Base-by-base conservation (phyloP, 2,329 filamentous ascomycete species). In the Diplodia corticola region DNA sequence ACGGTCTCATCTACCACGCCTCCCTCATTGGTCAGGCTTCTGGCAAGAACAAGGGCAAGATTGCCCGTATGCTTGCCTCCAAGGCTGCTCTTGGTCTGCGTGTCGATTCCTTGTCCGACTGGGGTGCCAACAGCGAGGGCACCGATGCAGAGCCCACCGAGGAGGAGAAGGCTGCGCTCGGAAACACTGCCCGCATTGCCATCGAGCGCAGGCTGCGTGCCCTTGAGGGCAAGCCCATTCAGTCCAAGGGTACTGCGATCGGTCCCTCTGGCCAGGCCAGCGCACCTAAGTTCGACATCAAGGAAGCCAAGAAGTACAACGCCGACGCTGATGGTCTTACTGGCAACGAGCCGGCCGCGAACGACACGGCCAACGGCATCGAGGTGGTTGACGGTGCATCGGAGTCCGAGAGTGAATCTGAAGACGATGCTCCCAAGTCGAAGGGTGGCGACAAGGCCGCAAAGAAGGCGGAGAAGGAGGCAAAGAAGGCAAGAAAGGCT, bases 11-110 rank as follows among this genome's bases (percentile, higher is more conserved):
- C 70, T 96, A 79, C 70, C 78, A 80, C 69, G 78, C 78, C 17
- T 79, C 77, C 30, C 87, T 99, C 50, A 95, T 99, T 69, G 95
- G 95, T 51, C 95, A 99, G 82, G 95, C 95, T 33, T 96, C 92
- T 22, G 95, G 95, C 74, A 94, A 92, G 84, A 98, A 98, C 85
- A 99, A 99, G 89, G 95, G 95, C 74, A 99, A 99, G 85, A 97
- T 99, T 76, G 95, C 95, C 49, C 92, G 95, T 86, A 93, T 97
- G 84, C 86, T 99, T 68, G 91, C 95, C 57, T 91, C 94, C 72
- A 98, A 98, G 85, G 89, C 94, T 54, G 92, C 95, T 28, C 87
- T 99, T 60, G 93, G 93, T 84, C 85, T 97, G 57, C 93, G 95
- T 81, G 91, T 97, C 59, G 95, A 99, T 79, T 92, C 95, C 30